phyloP scores from a whole-genome alignment of 1,139 yeast genomes.

The Protomyces arabidopsidicola region DNA sequence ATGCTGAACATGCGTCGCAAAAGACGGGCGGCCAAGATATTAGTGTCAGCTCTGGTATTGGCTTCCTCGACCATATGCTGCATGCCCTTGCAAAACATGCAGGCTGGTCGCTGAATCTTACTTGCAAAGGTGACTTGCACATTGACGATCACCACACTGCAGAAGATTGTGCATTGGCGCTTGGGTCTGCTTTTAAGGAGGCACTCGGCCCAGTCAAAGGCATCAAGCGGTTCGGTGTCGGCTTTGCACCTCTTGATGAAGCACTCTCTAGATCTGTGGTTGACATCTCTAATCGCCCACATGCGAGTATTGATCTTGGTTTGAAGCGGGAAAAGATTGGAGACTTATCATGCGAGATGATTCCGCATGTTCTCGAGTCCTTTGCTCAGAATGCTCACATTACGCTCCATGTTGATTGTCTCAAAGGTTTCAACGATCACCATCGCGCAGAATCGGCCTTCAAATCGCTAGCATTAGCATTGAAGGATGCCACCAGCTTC shows the following conservation, averaged over 20 bases:
- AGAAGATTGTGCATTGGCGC: constrained; percentile 89
- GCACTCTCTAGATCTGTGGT: constrained; percentile 92
- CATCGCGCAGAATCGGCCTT: constrained; percentile 95
- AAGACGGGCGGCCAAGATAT: constrained; percentile 63
- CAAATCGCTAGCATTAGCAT: constrained; percentile 89
- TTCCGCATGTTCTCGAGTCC: constrained; percentile 90
- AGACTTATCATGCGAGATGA: constrained; percentile 89
- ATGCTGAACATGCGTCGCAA: constrained; percentile 56
- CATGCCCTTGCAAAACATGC: constrained; percentile 95
- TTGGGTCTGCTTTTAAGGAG: constrained; percentile 81
- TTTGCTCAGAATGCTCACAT: constrained; percentile 89
- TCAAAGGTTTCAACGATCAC: constrained; percentile 91
- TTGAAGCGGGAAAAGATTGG: constrained; percentile 90
- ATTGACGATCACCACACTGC: constrained; percentile 97
- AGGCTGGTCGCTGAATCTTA: constrained; percentile 89
- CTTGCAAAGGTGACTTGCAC: constrained; percentile 89
- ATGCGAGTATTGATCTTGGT: constrained; percentile 82
- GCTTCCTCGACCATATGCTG: constrained; percentile 93
- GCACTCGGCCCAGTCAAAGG: constrained; percentile 89
- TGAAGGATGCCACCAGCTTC: constrained; percentile 74
- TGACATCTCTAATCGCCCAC: constrained; percentile 88
- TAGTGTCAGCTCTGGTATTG: constrained; percentile 82
- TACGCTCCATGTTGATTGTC: constrained; percentile 88
- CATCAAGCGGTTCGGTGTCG: constrained; percentile 87
- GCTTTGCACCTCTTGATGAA: constrained; percentile 85